A percentile compares a stretch with the other conserved stretches of the same genome.
phyloP scores from a whole-genome alignment of 352 stramenopile species.

The Peronospora belbahrii region DNA sequence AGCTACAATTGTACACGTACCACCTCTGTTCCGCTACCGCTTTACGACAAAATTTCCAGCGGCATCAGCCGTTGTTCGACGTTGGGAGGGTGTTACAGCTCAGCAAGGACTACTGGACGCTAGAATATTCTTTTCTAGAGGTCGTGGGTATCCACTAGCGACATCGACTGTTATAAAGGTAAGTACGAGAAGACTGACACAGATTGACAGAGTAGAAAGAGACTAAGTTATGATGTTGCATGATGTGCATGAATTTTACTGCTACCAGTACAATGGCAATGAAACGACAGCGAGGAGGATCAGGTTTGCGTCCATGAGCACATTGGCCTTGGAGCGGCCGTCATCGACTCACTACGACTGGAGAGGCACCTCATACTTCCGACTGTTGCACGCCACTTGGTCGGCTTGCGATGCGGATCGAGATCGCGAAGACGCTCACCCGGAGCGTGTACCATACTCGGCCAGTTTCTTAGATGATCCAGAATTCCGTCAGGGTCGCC shows the following conservation, averaged over 20 bases:
- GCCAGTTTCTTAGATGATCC: conserved; percentile 82
- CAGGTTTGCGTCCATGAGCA: conserved; percentile 47
- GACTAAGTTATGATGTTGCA: not conserved
- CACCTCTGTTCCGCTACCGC: conserved; percentile 61
- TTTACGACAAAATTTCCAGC: conserved; percentile 73
- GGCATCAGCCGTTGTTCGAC: conserved; percentile 65
- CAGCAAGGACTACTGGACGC: conserved; percentile 64
- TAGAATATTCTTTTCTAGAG: conserved; percentile 75
- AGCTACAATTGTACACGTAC: conserved; percentile 56
- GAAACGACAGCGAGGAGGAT: conserved; percentile 40
- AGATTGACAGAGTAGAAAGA: not conserved
- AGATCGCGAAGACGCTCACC: conserved; percentile 71
- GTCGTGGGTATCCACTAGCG: conserved; percentile 75
- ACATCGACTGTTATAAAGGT: conserved; percentile 79
- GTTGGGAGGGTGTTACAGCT: conserved; percentile 58
- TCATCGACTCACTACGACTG: conserved; percentile 64
- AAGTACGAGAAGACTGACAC: not conserved
- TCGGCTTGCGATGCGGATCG: conserved; percentile 58
- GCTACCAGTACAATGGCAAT: conserved; percentile 68
- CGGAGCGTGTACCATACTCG: conserved; percentile 42
- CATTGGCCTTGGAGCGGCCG: conserved; percentile 31
- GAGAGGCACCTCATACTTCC: conserved; percentile 83
- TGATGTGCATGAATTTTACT: not conserved
- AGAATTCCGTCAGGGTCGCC: conserved; percentile 71
- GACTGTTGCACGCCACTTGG: conserved; percentile 73